A percentile compares a stretch with the other conserved stretches of the same genome.
Conservation (phyloP, 306 rosid species). For the Spatholobus suberectus region DNA sequence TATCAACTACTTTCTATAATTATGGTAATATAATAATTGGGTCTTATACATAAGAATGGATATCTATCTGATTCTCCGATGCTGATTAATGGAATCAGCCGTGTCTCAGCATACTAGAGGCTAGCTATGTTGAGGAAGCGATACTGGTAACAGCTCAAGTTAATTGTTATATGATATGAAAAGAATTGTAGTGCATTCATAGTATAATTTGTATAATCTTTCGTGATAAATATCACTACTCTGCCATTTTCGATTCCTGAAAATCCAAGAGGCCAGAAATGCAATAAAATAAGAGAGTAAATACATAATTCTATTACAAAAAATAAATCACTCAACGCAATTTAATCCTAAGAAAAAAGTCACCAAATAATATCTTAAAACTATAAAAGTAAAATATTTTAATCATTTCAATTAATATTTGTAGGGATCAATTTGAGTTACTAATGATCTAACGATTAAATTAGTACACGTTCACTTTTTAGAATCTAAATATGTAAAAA, state of each 20-base stretch:
- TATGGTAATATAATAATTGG: no score
- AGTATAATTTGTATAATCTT: neutral
- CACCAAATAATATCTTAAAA: no score
- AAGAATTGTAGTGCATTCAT: neutral
- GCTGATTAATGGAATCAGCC: neutral
- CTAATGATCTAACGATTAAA: neutral
- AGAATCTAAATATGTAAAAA: no score
- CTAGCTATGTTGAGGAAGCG: neutral
- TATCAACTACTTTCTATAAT: no score
- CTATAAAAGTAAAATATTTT: no score
- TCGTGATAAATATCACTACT: no score
- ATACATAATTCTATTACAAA: no score
- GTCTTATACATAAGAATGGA: no score
- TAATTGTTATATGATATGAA: no score
- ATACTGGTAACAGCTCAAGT: neutral
- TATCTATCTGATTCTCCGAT: neutral
- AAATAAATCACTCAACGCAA: neutral
- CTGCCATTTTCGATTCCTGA: neutral
- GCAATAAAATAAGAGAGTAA: neutral
- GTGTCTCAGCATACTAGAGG: neutral
- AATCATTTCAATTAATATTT: no score
- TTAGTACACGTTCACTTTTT: neutral
- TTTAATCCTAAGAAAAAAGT: neutral
- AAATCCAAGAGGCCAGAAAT: neutral
- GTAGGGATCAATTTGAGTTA: neutral